Evolutionary conservation across 192 early-diverging fungal species (phyloP).

Genomic region (Rhizophagus prolifer): DNA sequence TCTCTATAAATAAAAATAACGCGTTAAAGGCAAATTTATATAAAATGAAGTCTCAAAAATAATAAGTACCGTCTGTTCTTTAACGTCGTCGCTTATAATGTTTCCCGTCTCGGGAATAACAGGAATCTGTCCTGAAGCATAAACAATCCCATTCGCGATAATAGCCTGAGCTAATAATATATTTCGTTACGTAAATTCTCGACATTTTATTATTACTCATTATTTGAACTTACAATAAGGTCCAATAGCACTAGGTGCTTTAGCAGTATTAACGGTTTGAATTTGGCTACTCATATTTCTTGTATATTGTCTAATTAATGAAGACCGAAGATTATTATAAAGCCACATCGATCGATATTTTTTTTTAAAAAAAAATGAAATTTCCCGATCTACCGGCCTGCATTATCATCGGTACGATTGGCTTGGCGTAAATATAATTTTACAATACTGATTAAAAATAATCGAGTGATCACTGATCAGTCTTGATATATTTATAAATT

Average conservation of each 20-base stretch:
- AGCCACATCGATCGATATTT: neutral
- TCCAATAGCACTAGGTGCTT: constrained; percentile 72
- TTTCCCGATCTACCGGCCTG: too few relatives aligned
- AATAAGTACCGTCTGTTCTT: constrained; percentile 62
- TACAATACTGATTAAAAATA: too few relatives aligned
- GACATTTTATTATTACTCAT: neutral
- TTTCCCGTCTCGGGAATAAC: constrained; percentile 76
- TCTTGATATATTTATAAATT: too few relatives aligned
- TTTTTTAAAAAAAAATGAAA: neutral
- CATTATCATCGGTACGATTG: too few relatives aligned
- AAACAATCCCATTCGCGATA: constrained; percentile 80
- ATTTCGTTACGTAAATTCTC: neutral
- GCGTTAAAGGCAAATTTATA: constrained; percentile 1
- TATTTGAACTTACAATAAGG: constrained; percentile 62
- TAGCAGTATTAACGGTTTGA: constrained; percentile 54
- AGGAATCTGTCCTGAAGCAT: constrained; percentile 75
- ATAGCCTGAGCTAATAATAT: constrained; percentile 63
- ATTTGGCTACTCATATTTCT: constrained; percentile 24
- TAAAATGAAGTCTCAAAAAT: neutral
- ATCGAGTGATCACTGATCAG: too few relatives aligned
- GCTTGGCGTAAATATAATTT: too few relatives aligned
- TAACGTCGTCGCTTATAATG: constrained; percentile 67
- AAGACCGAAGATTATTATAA: neutral
- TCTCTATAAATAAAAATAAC: constrained; percentile 23
- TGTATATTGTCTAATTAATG: neutral